phyloP scores from a whole-genome alignment of 176 grass and related monocot genomes.

The Triticum urartu region DNA sequence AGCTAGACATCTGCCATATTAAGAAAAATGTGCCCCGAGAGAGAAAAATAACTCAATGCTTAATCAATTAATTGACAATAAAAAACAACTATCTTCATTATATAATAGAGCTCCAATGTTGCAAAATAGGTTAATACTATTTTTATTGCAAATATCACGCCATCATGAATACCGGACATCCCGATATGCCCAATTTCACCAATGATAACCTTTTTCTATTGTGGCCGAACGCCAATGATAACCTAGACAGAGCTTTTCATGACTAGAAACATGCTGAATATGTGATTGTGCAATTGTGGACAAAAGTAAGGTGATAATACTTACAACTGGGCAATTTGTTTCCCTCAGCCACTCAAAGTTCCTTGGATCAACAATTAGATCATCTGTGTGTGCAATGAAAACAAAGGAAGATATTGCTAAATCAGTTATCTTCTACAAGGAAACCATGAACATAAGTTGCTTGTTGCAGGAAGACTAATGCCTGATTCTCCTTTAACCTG shows the following conservation, averaged over 20 bases:
- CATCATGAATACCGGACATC: not conserved
- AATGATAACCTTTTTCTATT: constrained; percentile 1
- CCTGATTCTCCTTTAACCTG: not conserved
- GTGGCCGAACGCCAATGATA: not conserved
- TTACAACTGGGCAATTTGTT: constrained; percentile 94
- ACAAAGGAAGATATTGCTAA: not conserved
- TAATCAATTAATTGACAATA: not conserved
- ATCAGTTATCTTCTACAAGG: not conserved
- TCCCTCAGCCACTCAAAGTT: constrained; percentile 97
- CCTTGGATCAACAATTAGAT: constrained; percentile 96
- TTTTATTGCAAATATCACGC: not conserved
- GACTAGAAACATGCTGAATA: not conserved
- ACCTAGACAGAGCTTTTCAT: not conserved
- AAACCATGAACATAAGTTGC: not conserved
- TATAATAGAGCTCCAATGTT: not conserved
- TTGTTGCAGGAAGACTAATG: not conserved
- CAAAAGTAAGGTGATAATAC: constrained; percentile 31
- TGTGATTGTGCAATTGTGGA: constrained; percentile 25
- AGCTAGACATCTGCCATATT: not conserved
- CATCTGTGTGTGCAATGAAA: constrained; percentile 51
- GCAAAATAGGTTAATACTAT: not conserved
- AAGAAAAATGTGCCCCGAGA: not conserved
- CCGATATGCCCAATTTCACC: not conserved
- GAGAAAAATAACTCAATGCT: not conserved
- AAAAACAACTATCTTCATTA: not conserved